These are phyloP conservation scores for Cenchrus americanus DNA, from an alignment of 176 grass and related monocot species.

Conservation along the genomic window DNA sequence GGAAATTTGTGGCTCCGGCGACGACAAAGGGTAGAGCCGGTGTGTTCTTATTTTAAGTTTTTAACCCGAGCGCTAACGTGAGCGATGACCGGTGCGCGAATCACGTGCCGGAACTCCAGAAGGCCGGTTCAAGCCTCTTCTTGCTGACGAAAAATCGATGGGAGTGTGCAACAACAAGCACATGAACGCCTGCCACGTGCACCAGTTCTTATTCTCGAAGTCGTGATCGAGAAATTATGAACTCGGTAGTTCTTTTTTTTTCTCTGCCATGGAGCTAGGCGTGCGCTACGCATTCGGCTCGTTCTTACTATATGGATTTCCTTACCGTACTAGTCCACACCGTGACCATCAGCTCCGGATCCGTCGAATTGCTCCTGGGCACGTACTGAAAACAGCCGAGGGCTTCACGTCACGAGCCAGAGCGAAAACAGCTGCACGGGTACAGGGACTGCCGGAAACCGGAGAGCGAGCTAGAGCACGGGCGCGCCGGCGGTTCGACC, in stretches of 20 bases:
- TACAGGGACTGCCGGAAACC: neutral
- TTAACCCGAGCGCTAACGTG: no score
- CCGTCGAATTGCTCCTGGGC: neutral
- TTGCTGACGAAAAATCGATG: neutral
- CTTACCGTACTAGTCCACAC: neutral
- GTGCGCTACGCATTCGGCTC: neutral
- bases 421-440: neutral
- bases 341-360: neutral
- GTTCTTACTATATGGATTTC: neutral
- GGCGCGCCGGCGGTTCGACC: neutral
- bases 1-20: neutral
- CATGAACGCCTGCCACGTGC: neutral
- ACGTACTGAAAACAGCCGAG: neutral
- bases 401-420: neutral
- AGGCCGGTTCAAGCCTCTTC: neutral
- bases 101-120: neutral
- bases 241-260: neutral
- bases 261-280: neutral
- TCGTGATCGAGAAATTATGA: neutral
- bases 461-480: no score
- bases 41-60: no score
- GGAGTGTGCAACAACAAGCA: neutral
- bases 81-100: conserved; percentile 12
- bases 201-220: neutral
- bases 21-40: neutral